Evolutionary conservation across 768 basidiomycete genomes (phyloP).

Genomic region (Boletus sensibilis): DNA sequence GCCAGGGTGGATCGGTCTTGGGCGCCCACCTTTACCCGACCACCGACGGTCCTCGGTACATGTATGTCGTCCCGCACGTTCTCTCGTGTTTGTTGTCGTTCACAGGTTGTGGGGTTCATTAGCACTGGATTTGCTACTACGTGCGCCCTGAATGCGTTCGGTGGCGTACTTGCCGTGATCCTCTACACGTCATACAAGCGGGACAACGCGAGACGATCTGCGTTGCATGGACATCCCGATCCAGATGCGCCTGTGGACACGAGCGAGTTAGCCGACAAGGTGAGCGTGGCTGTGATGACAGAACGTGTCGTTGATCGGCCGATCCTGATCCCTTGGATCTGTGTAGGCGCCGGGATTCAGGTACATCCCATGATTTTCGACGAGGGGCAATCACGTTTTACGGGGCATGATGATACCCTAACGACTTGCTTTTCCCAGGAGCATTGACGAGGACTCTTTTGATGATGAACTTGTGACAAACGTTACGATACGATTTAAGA

Average conservation of each 20-base stretch:
- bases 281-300: conserved; percentile 20
- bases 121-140: conserved; percentile 57
- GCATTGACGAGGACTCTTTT: too few species aligned
- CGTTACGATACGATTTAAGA: too few species aligned
- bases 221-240: conserved; percentile 48
- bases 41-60: conserved; percentile 61
- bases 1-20: conserved; percentile 74
- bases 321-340: too few species aligned
- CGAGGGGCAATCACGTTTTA: too few species aligned
- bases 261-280: conserved; percentile 64
- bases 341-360: too few species aligned
- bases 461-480: too few species aligned
- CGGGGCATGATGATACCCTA: too few species aligned
- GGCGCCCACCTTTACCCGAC: conserved; percentile 73
- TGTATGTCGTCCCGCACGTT: conserved; percentile 40
- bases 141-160: conserved; percentile 32
- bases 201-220: conserved; percentile 58
- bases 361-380: too few species aligned
- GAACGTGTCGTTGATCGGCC: too few species aligned
- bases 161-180: conserved; percentile 35
- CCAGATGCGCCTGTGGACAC: conserved; percentile 56
- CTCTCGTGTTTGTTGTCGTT: neutral
- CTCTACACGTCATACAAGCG: conserved; percentile 59
- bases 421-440: too few species aligned
- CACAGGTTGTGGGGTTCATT: neutral